Conservation (phyloP, 345 rosid species). For the Physaria fendleri region DNA sequence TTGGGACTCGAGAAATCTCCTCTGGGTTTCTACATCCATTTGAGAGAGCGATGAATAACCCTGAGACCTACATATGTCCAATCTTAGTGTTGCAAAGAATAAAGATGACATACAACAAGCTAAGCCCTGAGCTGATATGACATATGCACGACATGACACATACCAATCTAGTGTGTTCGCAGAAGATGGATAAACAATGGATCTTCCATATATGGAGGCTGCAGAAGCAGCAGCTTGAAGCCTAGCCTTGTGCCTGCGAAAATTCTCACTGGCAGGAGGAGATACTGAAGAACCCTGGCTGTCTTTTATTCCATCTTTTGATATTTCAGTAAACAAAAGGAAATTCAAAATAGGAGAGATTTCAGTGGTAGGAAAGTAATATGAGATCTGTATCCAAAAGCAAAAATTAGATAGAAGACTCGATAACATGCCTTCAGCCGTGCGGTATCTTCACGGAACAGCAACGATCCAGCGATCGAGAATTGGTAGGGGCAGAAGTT, state of each 20-base stretch:
- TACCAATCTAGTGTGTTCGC: constrained; percentile 62
- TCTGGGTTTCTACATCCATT: constrained; percentile 47
- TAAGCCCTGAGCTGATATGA: neutral
- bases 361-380: neutral
- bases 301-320: no score
- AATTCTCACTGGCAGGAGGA: constrained; percentile 31
- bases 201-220: constrained; percentile 73
- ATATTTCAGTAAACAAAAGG: no score
- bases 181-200: constrained; percentile 75
- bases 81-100: neutral
- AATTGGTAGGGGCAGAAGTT: neutral
- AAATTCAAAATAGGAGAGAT: neutral
- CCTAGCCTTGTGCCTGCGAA: constrained; percentile 65
- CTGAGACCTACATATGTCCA: constrained; percentile 46
- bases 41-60: constrained; percentile 45
- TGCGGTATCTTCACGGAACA: neutral
- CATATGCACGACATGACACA: neutral
- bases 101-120: neutral
- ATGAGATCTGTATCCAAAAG: neutral
- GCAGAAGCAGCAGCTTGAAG: constrained; percentile 82
- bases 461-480: neutral
- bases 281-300: constrained; percentile 40
- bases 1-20: constrained; percentile 48
- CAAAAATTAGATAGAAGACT: neutral
- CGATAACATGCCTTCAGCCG: constrained; percentile 2